Evolutionary conservation across 2,329 filamentous ascomycete genomes (phyloP), one percentile per base, ranked within the genome.

Genomic region (Immersiporthe knoxdaviesiana): DNA sequence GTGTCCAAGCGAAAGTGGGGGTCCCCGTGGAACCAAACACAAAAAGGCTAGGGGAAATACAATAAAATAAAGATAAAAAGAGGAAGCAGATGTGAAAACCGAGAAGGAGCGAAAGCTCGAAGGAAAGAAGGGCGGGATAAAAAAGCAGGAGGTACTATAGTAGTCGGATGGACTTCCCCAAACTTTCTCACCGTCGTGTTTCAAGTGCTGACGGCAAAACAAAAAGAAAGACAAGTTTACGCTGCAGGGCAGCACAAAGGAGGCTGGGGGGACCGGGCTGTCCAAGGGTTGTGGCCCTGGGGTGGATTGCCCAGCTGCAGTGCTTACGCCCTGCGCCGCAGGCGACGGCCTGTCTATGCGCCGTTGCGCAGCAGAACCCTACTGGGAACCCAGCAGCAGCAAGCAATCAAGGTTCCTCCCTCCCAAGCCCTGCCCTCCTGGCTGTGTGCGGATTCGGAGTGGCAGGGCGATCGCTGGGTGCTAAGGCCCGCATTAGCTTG

Each of bases 231-330:
- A 39, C n/a, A 11, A 32, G 11, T 16, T 16, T 35, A 21, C 35
- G n/a, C 41, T 14, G 37, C 7, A 21, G 24, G 30, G 41, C 27
- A 16, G 32, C 30, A 63, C 14, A 7, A 65, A 37, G 52, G 63
- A 65, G 63, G 63, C 63, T 65, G 63, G 63, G 61, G 47, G 32
- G 35, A n/a, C n/a, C n/a, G n/a, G n/a, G n/a, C n/a, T n/a, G n/a
- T n/a, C n/a, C n/a, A n/a, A n/a, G n/a, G n/a, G n/a, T n/a, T n/a
- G n/a, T 12, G n/a, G 56, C 56, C 2, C n/a, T n/a, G 18, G 30
- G 50, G 3, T 59, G 35, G 39, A 14, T n/a, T n/a, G 18, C 18
- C 44, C 44, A 21, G 18, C 50, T 65, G 63, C 63, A 65, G 10
- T 59, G 63, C 63, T 65, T 54, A 65, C 52, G 54, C 18, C 32